Evolutionary conservation across 164 flowering plant species (phyloP), one percentile per base, ranked within the genome.

Genomic region (Brasenia schreberi): DNA sequence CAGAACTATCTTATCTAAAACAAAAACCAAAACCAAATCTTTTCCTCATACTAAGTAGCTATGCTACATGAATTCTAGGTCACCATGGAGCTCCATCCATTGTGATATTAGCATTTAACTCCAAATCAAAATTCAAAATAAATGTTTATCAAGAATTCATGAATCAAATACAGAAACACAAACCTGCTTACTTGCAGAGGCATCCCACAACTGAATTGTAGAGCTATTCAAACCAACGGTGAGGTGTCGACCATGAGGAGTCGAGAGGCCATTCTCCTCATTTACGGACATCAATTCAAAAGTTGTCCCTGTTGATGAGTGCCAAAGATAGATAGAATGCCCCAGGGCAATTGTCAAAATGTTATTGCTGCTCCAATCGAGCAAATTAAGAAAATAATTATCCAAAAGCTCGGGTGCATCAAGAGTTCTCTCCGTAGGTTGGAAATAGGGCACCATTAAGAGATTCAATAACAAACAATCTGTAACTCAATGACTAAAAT

Each of bases 361-460:
- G 68, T 85, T 85, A 73, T 77, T 67, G 76, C 81, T 75, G 27
- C 90, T 81, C 87, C 86, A 83, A 19, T 85, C 90, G 52, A 85
- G 75, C 69, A 85, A 68, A 69, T 85, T 85, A 77, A 83, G 73
- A 64, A 79, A 83, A 77, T 81, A 85, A 65, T 85, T 87, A 69
- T 85, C 87, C 59, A 84, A 60, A 19, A 84, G 66, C 44, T 81
- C 90, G 53, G 90, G 87, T 18, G 87, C 86, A 78, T 84, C 90
- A 61, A 85, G 64, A 33, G 85, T 84, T 73, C 85, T 82, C 72
- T 83, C 90, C 1, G 87, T 82, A 2, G 82, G 78, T 86, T 83
- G 82, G 39, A 33, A 33, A 33, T 4, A 42, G 10, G 3, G 33
- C 60, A 65, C n/a, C n/a, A 7, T 56, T 12, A 56, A 59, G 9